Conservation (phyloP, 2,329 filamentous ascomycete genomes). For the Penicillium nordicum region DNA sequence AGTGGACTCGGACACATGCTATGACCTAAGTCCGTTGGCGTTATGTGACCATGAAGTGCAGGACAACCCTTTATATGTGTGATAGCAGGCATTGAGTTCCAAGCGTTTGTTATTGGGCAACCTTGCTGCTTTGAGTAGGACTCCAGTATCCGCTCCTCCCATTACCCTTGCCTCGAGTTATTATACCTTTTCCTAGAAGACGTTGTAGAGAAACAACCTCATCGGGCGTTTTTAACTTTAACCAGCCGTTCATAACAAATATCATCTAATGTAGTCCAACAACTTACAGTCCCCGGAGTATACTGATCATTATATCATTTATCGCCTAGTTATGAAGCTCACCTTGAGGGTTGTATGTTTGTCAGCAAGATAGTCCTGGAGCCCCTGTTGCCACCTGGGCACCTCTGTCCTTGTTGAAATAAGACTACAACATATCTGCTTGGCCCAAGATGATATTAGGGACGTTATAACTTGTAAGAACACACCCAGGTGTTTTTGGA, state of each 20-base stretch:
- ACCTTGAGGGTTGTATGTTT: neutral
- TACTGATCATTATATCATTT: neutral
- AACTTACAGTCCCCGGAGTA: neutral
- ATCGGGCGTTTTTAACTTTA: neutral
- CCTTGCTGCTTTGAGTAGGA: slow-evolving; percentile 11
- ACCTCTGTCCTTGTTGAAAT: neutral
- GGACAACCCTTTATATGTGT: slow-evolving; percentile 13
- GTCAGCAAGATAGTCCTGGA: neutral
- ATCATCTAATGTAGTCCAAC: neutral
- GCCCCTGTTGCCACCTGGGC: too few species aligned
- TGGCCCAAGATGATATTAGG: neutral
- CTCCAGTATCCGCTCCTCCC: slow-evolving; percentile 1
- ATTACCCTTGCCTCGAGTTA: slow-evolving; percentile 1
- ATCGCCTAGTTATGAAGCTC: too few species aligned
- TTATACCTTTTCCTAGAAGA: slow-evolving; percentile 5
- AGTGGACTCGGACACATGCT: slow-evolving; percentile 87
- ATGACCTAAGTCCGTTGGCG: slow-evolving; percentile 43
- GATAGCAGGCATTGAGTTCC: slow-evolving; percentile 15
- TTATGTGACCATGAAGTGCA: slow-evolving; percentile 35
- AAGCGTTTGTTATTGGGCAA: slow-evolving; percentile 14
- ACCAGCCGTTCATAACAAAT: neutral
- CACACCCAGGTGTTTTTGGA: neutral
- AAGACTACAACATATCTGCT: neutral
- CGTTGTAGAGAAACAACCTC: slow-evolving; percentile 17
- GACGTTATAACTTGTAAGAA: neutral